phyloP scores from a whole-genome alignment of 164 flowering plant genomes.

The Magnolia changhungtana region DNA sequence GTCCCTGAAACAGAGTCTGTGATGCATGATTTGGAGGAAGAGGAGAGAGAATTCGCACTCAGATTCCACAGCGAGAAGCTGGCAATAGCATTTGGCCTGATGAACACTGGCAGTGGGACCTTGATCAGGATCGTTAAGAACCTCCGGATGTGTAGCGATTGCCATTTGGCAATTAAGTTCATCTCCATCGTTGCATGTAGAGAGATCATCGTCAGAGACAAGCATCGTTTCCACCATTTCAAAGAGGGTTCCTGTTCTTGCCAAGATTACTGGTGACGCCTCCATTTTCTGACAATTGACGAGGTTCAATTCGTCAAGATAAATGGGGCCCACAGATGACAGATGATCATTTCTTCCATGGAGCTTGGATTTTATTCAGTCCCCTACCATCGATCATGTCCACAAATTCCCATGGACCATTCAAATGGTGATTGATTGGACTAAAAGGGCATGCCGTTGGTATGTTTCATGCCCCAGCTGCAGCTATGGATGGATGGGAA shows the following conservation, averaged over 20 bases:
- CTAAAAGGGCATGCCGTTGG: neutral
- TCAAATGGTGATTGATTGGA: neutral
- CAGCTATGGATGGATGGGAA: neutral
- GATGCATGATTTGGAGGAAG: conserved; percentile 75
- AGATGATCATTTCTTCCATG: too few relatives aligned
- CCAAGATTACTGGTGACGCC: conserved; percentile 57
- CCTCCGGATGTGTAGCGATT: conserved; percentile 74
- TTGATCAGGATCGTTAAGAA: conserved; percentile 61
- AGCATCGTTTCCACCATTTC: conserved; percentile 74
- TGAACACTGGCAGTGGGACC: conserved; percentile 39
- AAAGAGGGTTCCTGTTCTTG: conserved; percentile 68
- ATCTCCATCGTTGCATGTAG: conserved; percentile 46
- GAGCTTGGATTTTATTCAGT: too few relatives aligned
- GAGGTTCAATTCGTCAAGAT: neutral
- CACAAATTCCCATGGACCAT: neutral
- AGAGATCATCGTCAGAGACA: conserved; percentile 68
- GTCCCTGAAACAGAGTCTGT: conserved; percentile 42
- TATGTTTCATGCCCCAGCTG: neutral
- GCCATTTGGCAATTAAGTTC: conserved; percentile 62
- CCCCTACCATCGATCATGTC: too few relatives aligned
- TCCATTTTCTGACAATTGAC: neutral
- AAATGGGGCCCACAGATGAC: neutral
- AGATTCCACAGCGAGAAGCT: conserved; percentile 79
- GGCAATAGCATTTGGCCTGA: conserved; percentile 63
- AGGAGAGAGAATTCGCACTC: conserved; percentile 62